These are phyloP conservation scores for Tylopilus intermedius DNA, from an alignment of 768 basidiomycete species.

Conservation along the genomic window DNA sequence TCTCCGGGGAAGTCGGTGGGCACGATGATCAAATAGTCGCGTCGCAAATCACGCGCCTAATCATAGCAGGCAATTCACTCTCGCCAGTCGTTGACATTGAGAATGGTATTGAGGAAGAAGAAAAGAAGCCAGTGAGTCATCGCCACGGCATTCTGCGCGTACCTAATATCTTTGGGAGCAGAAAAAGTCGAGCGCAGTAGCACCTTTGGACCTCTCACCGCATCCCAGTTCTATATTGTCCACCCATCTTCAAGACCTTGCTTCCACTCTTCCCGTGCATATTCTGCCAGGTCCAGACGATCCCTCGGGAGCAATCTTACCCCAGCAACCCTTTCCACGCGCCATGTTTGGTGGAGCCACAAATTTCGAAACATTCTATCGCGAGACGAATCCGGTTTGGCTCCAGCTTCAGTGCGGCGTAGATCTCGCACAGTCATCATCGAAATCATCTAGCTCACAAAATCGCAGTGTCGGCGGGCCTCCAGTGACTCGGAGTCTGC, in stretches of 20 bases:
- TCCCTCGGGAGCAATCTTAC: constrained; percentile 83
- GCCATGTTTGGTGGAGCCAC: constrained; percentile 77
- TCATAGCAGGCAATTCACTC: constrained; percentile 89
- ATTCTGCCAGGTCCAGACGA: constrained; percentile 85
- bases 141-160: background rate
- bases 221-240: constrained; percentile 72
- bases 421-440: constrained; percentile 23
- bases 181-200: constrained; percentile 63
- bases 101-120: constrained; percentile 37
- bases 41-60: constrained; percentile 73
- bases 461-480: constrained; percentile 10
- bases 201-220: constrained; percentile 53
- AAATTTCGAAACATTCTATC: constrained; percentile 57
- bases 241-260: constrained; percentile 67
- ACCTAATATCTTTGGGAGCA: constrained; percentile 28
- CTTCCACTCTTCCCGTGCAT: constrained; percentile 76
- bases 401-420: constrained; percentile 54
- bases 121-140: constrained; percentile 53
- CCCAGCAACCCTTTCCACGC: constrained; percentile 89
- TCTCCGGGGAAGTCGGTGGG: constrained; percentile 80
- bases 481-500: constrained; percentile 48
- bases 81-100: constrained; percentile 39
- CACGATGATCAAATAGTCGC: constrained; percentile 58
- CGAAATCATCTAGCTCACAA: background rate
- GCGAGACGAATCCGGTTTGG: constrained; percentile 89